These are phyloP conservation scores for Isochrysis galbana DNA, from an alignment of 78 protist genomes.

Conservation along the genomic window DNA sequence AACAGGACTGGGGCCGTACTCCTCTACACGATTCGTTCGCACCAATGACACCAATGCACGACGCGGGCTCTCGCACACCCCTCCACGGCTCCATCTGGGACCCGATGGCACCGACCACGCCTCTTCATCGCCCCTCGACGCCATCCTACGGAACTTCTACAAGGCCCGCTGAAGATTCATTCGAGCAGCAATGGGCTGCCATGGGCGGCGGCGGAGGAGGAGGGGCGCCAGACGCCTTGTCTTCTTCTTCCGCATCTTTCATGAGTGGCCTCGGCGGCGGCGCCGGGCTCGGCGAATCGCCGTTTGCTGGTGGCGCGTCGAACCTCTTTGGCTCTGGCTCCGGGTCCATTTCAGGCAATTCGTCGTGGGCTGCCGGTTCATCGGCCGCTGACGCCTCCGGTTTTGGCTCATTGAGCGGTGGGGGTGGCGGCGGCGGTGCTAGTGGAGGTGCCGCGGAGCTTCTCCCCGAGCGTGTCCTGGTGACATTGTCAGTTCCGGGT, in stretches of 20 bases:
- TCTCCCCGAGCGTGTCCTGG: not conserved
- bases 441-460: not conserved
- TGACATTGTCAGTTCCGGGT: not conserved
- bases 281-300: not conserved
- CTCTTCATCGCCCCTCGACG: not conserved
- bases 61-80: not conserved
- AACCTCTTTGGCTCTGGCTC: not conserved
- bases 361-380: not conserved
- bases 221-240: not conserved
- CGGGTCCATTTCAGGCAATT: not conserved
- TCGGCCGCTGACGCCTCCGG: not conserved
- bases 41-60: slow-evolving; percentile 10
- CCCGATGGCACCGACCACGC: not conserved
- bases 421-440: not conserved
- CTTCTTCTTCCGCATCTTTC: not conserved
- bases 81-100: not conserved
- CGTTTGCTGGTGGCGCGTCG: not conserved
- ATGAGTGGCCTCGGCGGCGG: not conserved
- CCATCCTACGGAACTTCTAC: too few species aligned
- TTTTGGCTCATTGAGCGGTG: too few species aligned
- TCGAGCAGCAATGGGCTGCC: not conserved
- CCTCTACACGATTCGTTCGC: not conserved
- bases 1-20: too few species aligned
- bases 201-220: not conserved
- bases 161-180: too few species aligned